phyloP scores from a whole-genome alignment of 2,329 filamentous ascomycete genomes.

The Niveomyces coronatus region DNA sequence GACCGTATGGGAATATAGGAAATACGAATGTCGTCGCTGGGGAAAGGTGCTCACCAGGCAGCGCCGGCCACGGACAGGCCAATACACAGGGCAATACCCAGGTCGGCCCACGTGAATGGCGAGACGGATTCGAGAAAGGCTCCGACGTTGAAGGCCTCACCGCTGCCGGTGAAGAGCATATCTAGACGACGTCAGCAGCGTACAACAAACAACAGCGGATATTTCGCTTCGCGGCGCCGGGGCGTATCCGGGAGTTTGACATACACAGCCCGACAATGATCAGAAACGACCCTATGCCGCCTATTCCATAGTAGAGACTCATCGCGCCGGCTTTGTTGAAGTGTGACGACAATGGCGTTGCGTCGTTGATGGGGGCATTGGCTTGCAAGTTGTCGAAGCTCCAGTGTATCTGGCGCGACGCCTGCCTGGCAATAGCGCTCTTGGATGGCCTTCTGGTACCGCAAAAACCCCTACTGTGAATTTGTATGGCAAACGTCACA shows the following conservation, averaged over 20 bases:
- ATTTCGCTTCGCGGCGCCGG: not conserved
- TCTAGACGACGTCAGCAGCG: slow-evolving; percentile 42
- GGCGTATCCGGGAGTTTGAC: slow-evolving; percentile 24
- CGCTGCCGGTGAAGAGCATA: slow-evolving; percentile 96
- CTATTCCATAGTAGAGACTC: slow-evolving; percentile 62
- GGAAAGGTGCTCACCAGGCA: slow-evolving; percentile 59
- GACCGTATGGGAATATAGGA: not conserved
- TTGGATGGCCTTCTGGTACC: no score
- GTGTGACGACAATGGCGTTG: slow-evolving; percentile 15
- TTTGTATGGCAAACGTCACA: slow-evolving; percentile 7
- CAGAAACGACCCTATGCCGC: slow-evolving; percentile 57
- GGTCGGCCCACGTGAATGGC: slow-evolving; percentile 83
- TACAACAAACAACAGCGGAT: not conserved
- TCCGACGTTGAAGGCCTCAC: slow-evolving; percentile 95
- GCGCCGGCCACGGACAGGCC: slow-evolving; percentile 93
- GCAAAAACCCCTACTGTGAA: no score
- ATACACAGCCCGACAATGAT: slow-evolving; percentile 69
- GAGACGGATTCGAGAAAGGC: slow-evolving; percentile 90
- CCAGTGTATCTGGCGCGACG: slow-evolving; percentile 14
- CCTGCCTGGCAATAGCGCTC: slow-evolving; percentile 9
- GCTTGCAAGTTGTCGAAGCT: slow-evolving; percentile 14
- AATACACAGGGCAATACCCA: slow-evolving; percentile 90
- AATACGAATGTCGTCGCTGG: slow-evolving; percentile 22
- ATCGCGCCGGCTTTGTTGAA: slow-evolving; percentile 35
- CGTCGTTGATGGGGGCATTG: slow-evolving; percentile 12